These are phyloP conservation scores for Pseudopithomyces maydicus DNA, from an alignment of 2,329 filamentous ascomycete species.

Conservation along the genomic window DNA sequence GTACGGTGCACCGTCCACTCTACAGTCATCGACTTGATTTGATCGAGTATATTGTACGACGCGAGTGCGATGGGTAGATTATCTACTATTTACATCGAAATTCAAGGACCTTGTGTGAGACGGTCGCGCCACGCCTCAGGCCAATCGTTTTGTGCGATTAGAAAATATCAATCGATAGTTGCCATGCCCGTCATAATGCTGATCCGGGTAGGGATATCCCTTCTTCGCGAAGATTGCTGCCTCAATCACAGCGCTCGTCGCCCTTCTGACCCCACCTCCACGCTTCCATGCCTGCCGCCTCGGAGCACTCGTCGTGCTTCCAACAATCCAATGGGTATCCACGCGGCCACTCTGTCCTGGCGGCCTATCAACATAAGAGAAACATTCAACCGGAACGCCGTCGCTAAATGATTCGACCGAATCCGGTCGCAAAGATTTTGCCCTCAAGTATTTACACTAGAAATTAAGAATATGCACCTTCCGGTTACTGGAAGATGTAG, in stretches of 20 bases:
- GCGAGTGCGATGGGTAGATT: conserved; percentile 26
- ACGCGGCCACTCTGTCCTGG: conserved; percentile 13
- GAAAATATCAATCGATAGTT: conserved; percentile 7
- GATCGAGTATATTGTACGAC: not conserved
- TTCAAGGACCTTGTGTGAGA: conserved; percentile 21
- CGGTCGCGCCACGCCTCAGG: conserved; percentile 4
- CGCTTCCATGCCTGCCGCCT: conserved; percentile 1
- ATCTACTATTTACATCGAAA: conserved; percentile 20
- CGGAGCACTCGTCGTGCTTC: conserved; percentile 13
- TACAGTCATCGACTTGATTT: not conserved
- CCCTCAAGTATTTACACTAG: conserved; percentile 27
- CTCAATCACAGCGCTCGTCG: conserved; percentile 3
- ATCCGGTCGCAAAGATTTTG: conserved; percentile 22
- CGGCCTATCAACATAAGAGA: conserved; percentile 18
- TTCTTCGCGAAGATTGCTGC: not conserved
- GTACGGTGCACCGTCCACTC: not conserved
- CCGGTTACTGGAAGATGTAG: conserved; percentile 36
- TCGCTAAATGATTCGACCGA: conserved; percentile 42
- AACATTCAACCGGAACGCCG: conserved; percentile 32
- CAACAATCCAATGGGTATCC: conserved; percentile 25
- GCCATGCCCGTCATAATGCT: not conserved
- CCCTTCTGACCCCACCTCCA: conserved; percentile 7
- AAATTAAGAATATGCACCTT: conserved; percentile 13
- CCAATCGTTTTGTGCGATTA: conserved; percentile 12
- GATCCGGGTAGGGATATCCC: conserved; percentile 4